Conservation (phyloP, 2,329 filamentous ascomycete species). For the Colletotrichum melonis region DNA sequence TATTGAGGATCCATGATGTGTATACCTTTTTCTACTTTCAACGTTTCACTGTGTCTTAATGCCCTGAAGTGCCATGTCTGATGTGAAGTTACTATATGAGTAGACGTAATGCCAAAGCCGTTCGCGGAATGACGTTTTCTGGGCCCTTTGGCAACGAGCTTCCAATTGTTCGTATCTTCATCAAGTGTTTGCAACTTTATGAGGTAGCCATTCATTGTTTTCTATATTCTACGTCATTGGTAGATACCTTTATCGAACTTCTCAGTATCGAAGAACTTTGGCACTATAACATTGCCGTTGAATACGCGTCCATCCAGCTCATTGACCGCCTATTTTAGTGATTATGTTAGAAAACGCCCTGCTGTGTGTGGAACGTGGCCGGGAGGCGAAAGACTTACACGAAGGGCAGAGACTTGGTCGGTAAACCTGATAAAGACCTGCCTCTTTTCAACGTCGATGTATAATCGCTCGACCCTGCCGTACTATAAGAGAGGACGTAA, state of each 20-base stretch:
- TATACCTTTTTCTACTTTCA: constrained; percentile 14
- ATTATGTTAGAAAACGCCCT: neutral
- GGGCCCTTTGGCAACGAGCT: neutral
- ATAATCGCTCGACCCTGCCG: constrained; percentile 83
- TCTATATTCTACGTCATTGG: constrained; percentile 38
- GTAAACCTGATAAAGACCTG: constrained; percentile 96
- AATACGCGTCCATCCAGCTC: constrained; percentile 89
- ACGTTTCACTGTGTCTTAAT: neutral
- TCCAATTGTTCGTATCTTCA: neutral
- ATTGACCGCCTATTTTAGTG: constrained; percentile 77
- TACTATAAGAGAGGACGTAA: constrained; percentile 63
- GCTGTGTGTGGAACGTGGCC: neutral
- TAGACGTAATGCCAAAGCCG: neutral
- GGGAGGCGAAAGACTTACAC: constrained; percentile 66
- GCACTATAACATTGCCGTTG: constrained; percentile 85
- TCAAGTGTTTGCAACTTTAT: constrained; percentile 20
- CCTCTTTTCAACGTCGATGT: constrained; percentile 72
- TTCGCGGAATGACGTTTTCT: too few species aligned
- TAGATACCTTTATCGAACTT: constrained; percentile 81
- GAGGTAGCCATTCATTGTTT: neutral
- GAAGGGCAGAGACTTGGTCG: constrained; percentile 82
- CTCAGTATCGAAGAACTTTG: constrained; percentile 84
- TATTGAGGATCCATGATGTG: constrained; percentile 34
- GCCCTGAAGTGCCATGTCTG: neutral
- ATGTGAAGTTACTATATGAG: neutral